Percentiles rank a stretch among this genome's conserved stretches.
phyloP scores from a whole-genome alignment of 345 rosid genomes.

The Durio zibethinus region DNA sequence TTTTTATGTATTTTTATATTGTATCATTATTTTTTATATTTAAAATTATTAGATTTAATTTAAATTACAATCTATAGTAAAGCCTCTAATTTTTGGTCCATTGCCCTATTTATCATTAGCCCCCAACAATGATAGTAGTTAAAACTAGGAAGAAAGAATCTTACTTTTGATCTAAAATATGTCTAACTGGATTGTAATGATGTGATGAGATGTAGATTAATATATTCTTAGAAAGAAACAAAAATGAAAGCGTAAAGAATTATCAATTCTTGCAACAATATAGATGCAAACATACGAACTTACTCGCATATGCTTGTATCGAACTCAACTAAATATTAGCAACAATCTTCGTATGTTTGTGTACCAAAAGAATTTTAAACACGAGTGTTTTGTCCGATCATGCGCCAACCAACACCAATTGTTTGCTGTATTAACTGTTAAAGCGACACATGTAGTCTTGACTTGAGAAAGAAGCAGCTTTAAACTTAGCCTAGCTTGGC shows the following conservation, averaged over 20 bases:
- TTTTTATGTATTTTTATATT: no score
- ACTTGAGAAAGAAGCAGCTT: background rate
- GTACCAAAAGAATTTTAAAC: background rate
- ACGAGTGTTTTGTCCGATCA: background rate
- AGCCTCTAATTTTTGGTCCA: background rate
- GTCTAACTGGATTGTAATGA: background rate
- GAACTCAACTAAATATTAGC: background rate
- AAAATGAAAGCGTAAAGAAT: background rate
- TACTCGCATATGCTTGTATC: background rate
- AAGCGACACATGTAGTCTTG: no score
- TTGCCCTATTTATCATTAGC: background rate
- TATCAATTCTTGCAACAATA: background rate
- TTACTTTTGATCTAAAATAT: background rate
- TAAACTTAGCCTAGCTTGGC: background rate
- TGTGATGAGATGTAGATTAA: background rate
- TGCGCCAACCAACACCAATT: background rate
- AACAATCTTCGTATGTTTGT: background rate
- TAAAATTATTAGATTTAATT: no score
- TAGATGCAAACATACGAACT: background rate
- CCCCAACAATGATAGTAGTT: background rate
- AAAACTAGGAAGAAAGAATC: background rate
- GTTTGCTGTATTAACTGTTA: background rate
- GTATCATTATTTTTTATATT: no score
- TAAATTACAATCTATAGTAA: no score
- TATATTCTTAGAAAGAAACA: no score